Conservation (phyloP, 2,329 filamentous ascomycete genomes). For the Aspergillus melleus region DNA sequence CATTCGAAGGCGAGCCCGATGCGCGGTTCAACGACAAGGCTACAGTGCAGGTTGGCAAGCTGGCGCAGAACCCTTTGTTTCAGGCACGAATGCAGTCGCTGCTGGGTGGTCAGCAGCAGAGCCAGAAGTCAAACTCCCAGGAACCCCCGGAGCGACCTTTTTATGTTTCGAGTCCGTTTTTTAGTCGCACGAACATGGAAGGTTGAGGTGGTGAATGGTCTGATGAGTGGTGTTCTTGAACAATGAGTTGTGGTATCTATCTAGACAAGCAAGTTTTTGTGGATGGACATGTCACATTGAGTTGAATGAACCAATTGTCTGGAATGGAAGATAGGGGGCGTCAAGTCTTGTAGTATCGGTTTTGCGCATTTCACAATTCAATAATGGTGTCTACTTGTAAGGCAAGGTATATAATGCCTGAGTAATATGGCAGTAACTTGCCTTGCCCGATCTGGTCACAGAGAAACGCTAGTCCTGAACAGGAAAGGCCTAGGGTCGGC, state of each 20-base stretch:
- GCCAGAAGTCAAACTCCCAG: neutral
- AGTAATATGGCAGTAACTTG: neutral
- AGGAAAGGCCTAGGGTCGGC: neutral
- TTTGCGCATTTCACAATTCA: too few relatives aligned
- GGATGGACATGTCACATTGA: too few relatives aligned
- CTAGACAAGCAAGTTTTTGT: too few relatives aligned
- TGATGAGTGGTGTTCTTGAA: too few relatives aligned
- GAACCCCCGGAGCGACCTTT: conserved; percentile 10
- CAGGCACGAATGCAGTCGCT: conserved; percentile 13
- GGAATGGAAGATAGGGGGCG: neutral
- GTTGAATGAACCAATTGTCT: too few relatives aligned
- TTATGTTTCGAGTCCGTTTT: conserved; percentile 21
- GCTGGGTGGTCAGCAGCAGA: neutral
- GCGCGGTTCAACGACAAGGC: conserved; percentile 14
- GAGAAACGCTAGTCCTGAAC: conserved; percentile 1
- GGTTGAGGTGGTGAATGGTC: neutral
- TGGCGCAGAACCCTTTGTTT: conserved; percentile 12
- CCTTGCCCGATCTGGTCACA: conserved; percentile 1
- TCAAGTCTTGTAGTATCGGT: too few relatives aligned
- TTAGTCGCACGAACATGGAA: conserved; percentile 2
- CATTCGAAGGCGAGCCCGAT: conserved; percentile 15
- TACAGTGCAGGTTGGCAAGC: conserved; percentile 9
- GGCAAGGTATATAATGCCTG: neutral
- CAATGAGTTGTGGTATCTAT: neutral
- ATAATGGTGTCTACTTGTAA: too few relatives aligned